phyloP scores from a whole-genome alignment of 1,139 yeast genomes.

The Yamadazyma buinensis region DNA sequence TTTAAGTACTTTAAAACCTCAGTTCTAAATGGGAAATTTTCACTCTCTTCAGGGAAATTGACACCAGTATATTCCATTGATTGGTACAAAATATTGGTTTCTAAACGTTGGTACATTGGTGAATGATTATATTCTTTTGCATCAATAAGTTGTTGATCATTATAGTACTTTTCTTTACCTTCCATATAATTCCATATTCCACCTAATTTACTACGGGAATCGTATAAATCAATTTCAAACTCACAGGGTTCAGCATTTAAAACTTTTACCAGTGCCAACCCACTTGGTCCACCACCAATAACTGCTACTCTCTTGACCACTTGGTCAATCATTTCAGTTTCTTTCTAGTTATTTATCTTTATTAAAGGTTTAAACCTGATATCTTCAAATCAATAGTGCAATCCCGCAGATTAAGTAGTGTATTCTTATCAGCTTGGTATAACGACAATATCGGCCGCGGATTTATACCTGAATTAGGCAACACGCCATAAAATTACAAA shows the following conservation, averaged over 20 bases:
- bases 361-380: too few species aligned
- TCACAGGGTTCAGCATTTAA: constrained; percentile 35
- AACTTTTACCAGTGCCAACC: constrained; percentile 46
- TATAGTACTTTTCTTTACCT: constrained; percentile 17
- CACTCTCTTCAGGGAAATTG: constrained; percentile 24
- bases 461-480: too few species aligned
- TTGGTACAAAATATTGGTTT: constrained; percentile 41
- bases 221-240: constrained; percentile 39
- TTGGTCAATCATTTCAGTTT: too few species aligned
- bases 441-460: too few species aligned
- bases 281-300: constrained; percentile 53
- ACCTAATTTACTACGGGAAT: constrained; percentile 38
- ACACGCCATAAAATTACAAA: too few species aligned
- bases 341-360: too few species aligned
- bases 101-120: constrained; percentile 45
- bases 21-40: constrained; percentile 34
- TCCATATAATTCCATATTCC: constrained; percentile 49
- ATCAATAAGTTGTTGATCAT: constrained; percentile 32
- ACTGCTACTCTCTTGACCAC: constrained; percentile 17
- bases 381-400: too few species aligned
- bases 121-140: constrained; percentile 22
- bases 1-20: constrained; percentile 37
- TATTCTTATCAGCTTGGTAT: too few species aligned
- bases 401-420: too few species aligned
- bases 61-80: constrained; percentile 42